Conservation (phyloP, 345 rosid species). For the Lepidium aucheri region DNA sequence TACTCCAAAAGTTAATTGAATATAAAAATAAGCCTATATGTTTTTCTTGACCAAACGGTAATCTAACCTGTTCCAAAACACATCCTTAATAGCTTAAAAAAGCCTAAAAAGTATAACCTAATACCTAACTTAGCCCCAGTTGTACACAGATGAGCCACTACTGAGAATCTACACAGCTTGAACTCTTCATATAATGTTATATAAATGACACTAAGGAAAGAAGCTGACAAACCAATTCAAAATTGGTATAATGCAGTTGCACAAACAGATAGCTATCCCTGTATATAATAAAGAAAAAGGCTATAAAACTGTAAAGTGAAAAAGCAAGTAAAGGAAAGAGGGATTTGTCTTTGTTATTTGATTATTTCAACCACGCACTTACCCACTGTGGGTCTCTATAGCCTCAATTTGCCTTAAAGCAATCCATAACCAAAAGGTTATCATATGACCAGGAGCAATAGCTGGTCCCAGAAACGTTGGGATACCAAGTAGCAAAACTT, state of each 20-base stretch:
- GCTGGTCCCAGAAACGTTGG: constrained; percentile 96
- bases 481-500: constrained; percentile 75
- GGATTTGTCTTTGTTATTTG: neutral
- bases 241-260: constrained; percentile 30
- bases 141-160: constrained; percentile 28
- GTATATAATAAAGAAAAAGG: constrained; percentile 18
- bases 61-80: constrained; percentile 1
- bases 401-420: constrained; percentile 88
- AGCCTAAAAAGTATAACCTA: constrained; percentile 9
- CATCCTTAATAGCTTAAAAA: constrained; percentile 4
- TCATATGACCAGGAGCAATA: constrained; percentile 87
- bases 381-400: constrained; percentile 97
- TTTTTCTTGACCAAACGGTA: neutral
- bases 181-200: constrained; percentile 1
- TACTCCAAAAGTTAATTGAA: constrained; percentile 9
- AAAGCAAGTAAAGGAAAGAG: neutral
- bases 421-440: constrained; percentile 91
- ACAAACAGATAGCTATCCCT: neutral
- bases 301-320: constrained; percentile 4
- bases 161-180: constrained; percentile 23
- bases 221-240: constrained; percentile 16
- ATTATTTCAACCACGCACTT: constrained; percentile 18
- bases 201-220: neutral
- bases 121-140: constrained; percentile 23
- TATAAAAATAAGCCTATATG: neutral